Conservation (phyloP, 2,329 filamentous ascomycete species). For the Epichloe sibirici region DNA sequence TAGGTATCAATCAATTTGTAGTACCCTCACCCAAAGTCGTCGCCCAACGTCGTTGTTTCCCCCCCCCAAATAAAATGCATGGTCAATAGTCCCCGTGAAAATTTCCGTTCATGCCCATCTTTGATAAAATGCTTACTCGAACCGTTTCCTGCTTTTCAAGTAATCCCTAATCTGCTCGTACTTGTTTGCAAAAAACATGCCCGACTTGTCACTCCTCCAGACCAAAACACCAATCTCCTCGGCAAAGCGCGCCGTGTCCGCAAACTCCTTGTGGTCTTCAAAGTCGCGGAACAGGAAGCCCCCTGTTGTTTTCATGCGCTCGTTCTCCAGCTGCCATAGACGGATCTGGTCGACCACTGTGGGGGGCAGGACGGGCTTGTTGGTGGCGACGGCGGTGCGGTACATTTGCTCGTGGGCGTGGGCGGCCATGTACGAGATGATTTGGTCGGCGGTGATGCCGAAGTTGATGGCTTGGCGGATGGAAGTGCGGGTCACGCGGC, state of each 20-base stretch:
- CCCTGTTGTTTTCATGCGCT: conserved; percentile 73
- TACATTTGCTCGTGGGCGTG: conserved; percentile 95
- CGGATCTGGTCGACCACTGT: conserved; percentile 96
- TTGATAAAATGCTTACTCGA: conserved; percentile 18
- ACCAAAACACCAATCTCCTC: conserved; percentile 81
- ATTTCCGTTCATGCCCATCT: too few species aligned
- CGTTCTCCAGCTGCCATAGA: conserved; percentile 94
- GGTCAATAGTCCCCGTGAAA: too few species aligned
- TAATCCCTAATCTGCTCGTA: conserved; percentile 81
- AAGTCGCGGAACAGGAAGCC: conserved; percentile 92
- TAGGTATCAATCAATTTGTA: too few species aligned
- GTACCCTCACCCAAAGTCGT: too few species aligned
- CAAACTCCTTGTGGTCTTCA: conserved; percentile 55
- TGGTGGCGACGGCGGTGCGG: conserved; percentile 44
- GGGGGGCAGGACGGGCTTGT: conserved; percentile 74
- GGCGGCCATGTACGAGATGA: conserved; percentile 81
- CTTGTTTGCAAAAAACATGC: conserved; percentile 84
- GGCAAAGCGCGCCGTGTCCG: conserved; percentile 62
- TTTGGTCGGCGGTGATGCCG: conserved; percentile 90
- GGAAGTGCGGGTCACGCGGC: conserved; percentile 78
- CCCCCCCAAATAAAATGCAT: too few species aligned
- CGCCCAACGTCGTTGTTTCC: too few species aligned
- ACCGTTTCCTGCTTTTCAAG: conserved; percentile 52
- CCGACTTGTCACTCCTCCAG: conserved; percentile 70
- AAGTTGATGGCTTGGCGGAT: conserved; percentile 76